A percentile compares a stretch with the other conserved stretches of the same genome.
phyloP scores from a whole-genome alignment of 495 filamentous ascomycete genomes.

The Xylaria telfairii region DNA sequence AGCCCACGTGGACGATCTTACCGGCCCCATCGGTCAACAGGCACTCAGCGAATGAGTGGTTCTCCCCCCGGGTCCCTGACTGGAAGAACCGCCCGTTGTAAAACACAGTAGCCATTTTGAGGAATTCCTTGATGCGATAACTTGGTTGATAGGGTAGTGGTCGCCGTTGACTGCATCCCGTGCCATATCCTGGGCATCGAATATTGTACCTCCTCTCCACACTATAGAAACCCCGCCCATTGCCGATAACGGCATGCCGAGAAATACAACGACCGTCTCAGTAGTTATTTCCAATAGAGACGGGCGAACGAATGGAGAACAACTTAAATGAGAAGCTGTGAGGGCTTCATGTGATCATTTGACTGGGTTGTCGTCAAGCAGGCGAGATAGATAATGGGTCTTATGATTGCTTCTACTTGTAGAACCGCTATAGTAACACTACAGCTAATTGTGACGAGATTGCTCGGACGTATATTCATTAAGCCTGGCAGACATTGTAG shows the following conservation, averaged over 20 bases:
- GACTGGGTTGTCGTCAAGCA: background rate
- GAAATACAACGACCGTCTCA: background rate
- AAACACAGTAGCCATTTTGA: constrained; percentile 49
- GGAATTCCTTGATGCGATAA: background rate
- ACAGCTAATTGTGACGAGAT: background rate
- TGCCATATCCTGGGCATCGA: background rate
- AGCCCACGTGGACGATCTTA: constrained; percentile 52
- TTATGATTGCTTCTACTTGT: background rate
- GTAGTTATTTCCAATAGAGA: background rate
- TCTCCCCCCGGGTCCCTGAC: constrained; percentile 28
- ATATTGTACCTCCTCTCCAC: background rate
- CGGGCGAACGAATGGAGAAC: background rate
- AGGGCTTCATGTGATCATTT: background rate
- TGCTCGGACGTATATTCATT: background rate
- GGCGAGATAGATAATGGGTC: background rate
- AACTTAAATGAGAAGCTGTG: background rate
- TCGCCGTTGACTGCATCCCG: background rate
- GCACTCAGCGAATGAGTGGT: constrained; percentile 35
- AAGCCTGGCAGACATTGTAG: no score
- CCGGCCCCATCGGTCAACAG: constrained; percentile 41
- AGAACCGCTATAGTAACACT: background rate
- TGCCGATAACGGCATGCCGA: constrained; percentile 28
- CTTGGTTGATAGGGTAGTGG: background rate
- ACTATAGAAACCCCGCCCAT: constrained; percentile 5
- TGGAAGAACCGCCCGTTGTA: constrained; percentile 55